These are phyloP conservation scores for Keqinozyma sinolaborantium DNA, from an alignment of 1,139 yeast species.

Conservation along the genomic window DNA sequence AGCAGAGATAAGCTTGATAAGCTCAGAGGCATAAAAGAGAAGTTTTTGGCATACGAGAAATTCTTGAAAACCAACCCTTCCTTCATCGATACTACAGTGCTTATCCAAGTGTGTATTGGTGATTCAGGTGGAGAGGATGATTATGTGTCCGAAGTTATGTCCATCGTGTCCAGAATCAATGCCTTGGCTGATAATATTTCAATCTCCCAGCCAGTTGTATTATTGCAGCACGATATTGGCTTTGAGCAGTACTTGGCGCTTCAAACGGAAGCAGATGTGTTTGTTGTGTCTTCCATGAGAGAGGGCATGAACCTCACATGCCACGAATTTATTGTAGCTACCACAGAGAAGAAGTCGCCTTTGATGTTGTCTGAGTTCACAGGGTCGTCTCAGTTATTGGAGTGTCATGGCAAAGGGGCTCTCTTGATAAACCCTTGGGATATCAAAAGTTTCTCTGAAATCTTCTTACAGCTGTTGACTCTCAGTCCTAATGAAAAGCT, in stretches of 20 bases:
- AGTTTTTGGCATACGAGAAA: conserved; percentile 79
- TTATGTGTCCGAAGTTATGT: conserved; percentile 69
- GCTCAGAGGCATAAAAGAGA: conserved; percentile 85
- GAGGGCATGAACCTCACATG: conserved; percentile 97
- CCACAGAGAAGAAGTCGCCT: conserved; percentile 72
- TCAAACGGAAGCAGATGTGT: conserved; percentile 79
- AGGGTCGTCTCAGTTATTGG: conserved; percentile 80
- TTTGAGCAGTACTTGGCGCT: conserved; percentile 88
- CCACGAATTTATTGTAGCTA: conserved; percentile 86
- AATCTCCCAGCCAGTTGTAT: conserved; percentile 78
- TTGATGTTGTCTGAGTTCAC: conserved; percentile 88
- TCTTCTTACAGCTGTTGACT: conserved; percentile 58
- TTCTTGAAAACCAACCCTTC: conserved; percentile 72
- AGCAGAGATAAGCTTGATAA: conserved; percentile 87
- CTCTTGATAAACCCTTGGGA: conserved; percentile 92
- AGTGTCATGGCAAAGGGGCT: conserved; percentile 55
- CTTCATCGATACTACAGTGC: conserved; percentile 63
- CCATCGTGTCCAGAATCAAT: conserved; percentile 82
- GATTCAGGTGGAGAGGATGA: conserved; percentile 44
- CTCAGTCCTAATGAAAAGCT: conserved; percentile 59
- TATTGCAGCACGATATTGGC: conserved; percentile 82
- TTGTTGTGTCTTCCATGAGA: conserved; percentile 85
- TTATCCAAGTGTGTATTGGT: conserved; percentile 78
- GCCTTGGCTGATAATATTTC: conserved; percentile 71
- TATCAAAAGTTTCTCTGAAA: conserved; percentile 56